Evolutionary conservation across 2,329 filamentous ascomycete species (phyloP), one percentile per base, ranked within the genome.

Genomic region (Myriangium duriaei): DNA sequence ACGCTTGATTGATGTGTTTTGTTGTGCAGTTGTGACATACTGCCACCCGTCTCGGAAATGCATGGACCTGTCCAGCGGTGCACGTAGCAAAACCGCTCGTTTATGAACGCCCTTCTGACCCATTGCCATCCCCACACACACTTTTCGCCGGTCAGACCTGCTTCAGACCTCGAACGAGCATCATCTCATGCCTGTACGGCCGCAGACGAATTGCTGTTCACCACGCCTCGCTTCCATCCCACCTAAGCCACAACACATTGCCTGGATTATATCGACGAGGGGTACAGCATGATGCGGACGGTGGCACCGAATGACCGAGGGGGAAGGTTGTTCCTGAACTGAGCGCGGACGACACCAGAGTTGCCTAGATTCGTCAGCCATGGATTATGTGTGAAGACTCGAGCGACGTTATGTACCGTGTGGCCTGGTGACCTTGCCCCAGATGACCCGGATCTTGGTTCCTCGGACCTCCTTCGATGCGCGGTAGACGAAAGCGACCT

Each of bases 401-500:
- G 19, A 47, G 39, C 38, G 11, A 34, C 30, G 24, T 34, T 30
- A 46, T 58, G 57, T 82, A 88, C 83, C 88, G 71, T 96, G 88
- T 64, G 86, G 80, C 62, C 86, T 75, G 64, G 85, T 93, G 64
- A 96, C 81, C 76, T 94, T 95, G 74, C 88, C 88, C 86, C 87
- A 96, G 74, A 96, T 95, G 57, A 96, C 65, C 62, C 88, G 79
- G 71, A 96, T 92, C 81, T 96, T 96, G 66, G 86, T 88, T 64
- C 91, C 91, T 60, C 88, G 83, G 62, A 94, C 76, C 74, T 94
- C 85, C 71, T 79, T 87, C 69, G 84, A 79, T 57, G 80, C 88
- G 63, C 87, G 85, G 78, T 96, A 98, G 69, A 98, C 86, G 69
- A 86, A 98, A 65, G 91, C 91, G 65, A 96, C 79, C 73, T 87